These are phyloP conservation scores for Sporothrix variecibatus DNA, from an alignment of 2,329 filamentous ascomycete genomes.

Conservation along the genomic window DNA sequence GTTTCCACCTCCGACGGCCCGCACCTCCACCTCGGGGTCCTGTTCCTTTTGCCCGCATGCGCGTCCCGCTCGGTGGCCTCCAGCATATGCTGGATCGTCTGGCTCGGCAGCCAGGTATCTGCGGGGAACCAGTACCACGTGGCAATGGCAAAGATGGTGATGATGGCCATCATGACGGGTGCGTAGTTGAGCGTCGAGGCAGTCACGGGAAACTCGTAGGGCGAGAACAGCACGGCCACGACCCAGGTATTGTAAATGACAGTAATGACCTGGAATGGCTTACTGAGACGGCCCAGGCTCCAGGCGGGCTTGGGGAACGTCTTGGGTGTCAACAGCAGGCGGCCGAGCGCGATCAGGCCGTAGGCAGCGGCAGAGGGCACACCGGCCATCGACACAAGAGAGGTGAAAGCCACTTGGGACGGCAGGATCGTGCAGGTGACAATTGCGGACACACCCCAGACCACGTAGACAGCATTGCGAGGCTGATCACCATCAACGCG, in stretches of 20 bases:
- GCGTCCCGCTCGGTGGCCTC: slow-evolving; percentile 1
- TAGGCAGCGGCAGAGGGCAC: slow-evolving; percentile 28
- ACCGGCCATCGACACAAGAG: slow-evolving; percentile 26
- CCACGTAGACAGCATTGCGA: slow-evolving; percentile 29
- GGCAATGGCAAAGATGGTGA: slow-evolving; percentile 24
- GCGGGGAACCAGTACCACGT: slow-evolving; percentile 26
- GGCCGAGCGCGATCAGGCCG: slow-evolving; percentile 20
- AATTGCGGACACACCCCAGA: slow-evolving; percentile 26
- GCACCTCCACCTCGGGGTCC: neutral
- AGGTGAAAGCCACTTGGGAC: slow-evolving; percentile 29
- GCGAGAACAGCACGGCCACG: slow-evolving; percentile 26
- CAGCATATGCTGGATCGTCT: slow-evolving; percentile 23
- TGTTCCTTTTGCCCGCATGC: neutral
- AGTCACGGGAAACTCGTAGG: slow-evolving; percentile 25
- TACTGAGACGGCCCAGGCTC: slow-evolving; percentile 26
- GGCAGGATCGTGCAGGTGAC: slow-evolving; percentile 29
- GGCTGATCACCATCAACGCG: slow-evolving; percentile 27
- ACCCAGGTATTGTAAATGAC: slow-evolving; percentile 27
- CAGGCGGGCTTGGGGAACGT: slow-evolving; percentile 25
- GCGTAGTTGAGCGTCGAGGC: slow-evolving; percentile 28
- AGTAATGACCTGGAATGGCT: slow-evolving; percentile 26
- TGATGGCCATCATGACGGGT: slow-evolving; percentile 28
- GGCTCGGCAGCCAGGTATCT: slow-evolving; percentile 27
- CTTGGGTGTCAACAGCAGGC: slow-evolving; percentile 23
- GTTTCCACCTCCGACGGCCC: neutral